Evolutionary conservation across 495 filamentous ascomycete species (phyloP), one percentile per base, ranked within the genome.

Genomic region (Cetradonia linearis): DNA sequence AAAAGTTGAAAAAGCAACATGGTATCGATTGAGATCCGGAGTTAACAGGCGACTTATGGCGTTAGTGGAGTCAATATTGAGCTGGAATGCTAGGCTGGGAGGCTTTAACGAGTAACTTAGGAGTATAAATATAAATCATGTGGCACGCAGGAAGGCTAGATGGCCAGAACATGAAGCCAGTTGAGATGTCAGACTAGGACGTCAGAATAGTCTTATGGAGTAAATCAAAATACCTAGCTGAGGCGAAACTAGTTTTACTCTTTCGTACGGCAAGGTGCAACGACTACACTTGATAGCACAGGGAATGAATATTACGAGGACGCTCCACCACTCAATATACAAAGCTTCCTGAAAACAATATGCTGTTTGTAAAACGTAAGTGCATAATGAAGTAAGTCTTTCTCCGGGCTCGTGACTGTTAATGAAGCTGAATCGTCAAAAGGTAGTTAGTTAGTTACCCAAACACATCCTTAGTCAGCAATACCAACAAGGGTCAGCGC

Each of bases 1-100:
- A 96, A 84, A 88, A 88, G 77, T 82, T 96, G 76, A 98, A 98
- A 79, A 84, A 86, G 71, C 88, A 97, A 72, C 89, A 98, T 75
- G 91, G 91, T 69, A 98, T 98, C 81, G 94, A 96, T 83, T 98
- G 86, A 91, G 77, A 11, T 16, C 14, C 23, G 34, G n/a, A 30
- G 9, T 55, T 50, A 20, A 6, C 10, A 28, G 13, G 14, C 2
- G 31, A 36, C 30, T 1, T 27, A 18, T 36, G 37, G 49, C 14
- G 25, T 50, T 40, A 7, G 34, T 52, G 46, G 5, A 50, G 31
- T 46, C 20, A 46, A 25, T 6, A 36, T 38, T 50, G 1, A 44
- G 20, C 13, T 27, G 20, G 14, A 38, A 7, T 46, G 20, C 9
- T 46, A 23, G 4, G 42, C 20, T 23, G n/a, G 42, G 25, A 8